phyloP scores from a whole-genome alignment of 73 alveolate genomes.

The Stentor coeruleus region DNA sequence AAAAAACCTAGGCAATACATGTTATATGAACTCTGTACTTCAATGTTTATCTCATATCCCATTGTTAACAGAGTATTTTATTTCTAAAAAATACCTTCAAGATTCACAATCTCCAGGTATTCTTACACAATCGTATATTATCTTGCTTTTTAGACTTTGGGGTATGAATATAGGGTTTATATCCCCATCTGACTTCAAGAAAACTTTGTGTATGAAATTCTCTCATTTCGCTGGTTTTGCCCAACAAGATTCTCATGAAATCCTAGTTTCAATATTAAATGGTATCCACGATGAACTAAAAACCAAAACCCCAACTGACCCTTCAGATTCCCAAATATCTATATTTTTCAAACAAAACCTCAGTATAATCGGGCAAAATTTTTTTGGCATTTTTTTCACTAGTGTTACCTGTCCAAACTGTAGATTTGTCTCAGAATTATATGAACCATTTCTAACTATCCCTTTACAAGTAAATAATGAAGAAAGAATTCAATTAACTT shows the following conservation, averaged over 20 bases:
- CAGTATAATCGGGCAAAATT: conserved; percentile 82
- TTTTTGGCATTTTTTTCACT: conserved; percentile 85
- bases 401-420: conserved; percentile 86
- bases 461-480: background rate
- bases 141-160: conserved; percentile 4
- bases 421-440: conserved; percentile 47
- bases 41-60: conserved; percentile 85
- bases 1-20: conserved; percentile 93
- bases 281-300: conserved; percentile 94
- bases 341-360: conserved; percentile 76
- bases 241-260: conserved; percentile 84
- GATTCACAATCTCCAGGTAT: conserved; percentile 66
- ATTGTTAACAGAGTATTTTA: conserved; percentile 81
- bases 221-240: conserved; percentile 63
- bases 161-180: conserved; percentile 8
- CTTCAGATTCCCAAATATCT: too few species aligned
- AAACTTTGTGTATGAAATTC: conserved; percentile 42
- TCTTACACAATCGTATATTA: background rate
- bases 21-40: conserved; percentile 92
- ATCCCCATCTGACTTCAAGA: conserved; percentile 36
- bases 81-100: conserved; percentile 46
- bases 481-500: background rate
- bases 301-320: conserved; percentile 64
- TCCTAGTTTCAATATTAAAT: conserved; percentile 83
- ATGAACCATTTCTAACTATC: background rate